Evolutionary conservation across 257 asterid genomes (phyloP).

Genomic region (Salvia hispanica): DNA sequence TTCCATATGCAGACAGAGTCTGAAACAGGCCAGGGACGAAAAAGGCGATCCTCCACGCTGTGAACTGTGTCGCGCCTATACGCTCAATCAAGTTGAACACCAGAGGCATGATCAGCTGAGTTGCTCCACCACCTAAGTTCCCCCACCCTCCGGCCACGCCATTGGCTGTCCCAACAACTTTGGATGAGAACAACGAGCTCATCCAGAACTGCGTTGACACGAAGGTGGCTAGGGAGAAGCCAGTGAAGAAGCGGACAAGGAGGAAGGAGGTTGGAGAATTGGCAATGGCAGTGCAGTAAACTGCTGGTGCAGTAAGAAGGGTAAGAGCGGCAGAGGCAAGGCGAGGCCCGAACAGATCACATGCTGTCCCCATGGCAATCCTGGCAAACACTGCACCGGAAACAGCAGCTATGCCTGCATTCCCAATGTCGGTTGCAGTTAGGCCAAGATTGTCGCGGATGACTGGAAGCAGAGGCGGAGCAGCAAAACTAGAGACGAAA

Average conservation of each 20-base stretch:
- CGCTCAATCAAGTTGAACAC: slow-evolving; percentile 44
- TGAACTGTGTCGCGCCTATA: slow-evolving; percentile 52
- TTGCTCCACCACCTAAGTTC: slow-evolving; percentile 80
- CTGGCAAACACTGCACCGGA: slow-evolving; percentile 80
- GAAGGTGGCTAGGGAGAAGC: slow-evolving; percentile 75
- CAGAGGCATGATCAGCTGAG: slow-evolving; percentile 82
- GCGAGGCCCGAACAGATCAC: slow-evolving; percentile 75
- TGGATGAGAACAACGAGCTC: slow-evolving; percentile 72
- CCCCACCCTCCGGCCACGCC: slow-evolving; percentile 92
- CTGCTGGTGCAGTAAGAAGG: slow-evolving; percentile 76
- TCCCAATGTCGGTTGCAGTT: slow-evolving; percentile 71
- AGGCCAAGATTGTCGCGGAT: slow-evolving; percentile 72
- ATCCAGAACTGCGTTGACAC: slow-evolving; percentile 91
- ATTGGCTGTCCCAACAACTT: slow-evolving; percentile 76
- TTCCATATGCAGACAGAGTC: slow-evolving; percentile 51
- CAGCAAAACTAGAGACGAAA: slow-evolving; percentile 79
- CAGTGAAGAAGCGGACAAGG: slow-evolving; percentile 61
- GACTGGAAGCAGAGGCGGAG: slow-evolving; percentile 75
- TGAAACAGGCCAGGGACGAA: slow-evolving; percentile 79
- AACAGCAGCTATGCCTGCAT: slow-evolving; percentile 82
- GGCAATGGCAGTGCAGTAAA: slow-evolving; percentile 51
- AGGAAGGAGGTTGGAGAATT: slow-evolving; percentile 50
- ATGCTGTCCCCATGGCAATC: slow-evolving; percentile 80
- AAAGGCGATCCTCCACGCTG: slow-evolving; percentile 78
- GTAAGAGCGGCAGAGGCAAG: slow-evolving; percentile 62